Percentiles rank a stretch among this genome's conserved stretches.
These are phyloP conservation scores for Primulina huaijiensis DNA, from an alignment of 257 asterid species.

Conservation along the genomic window DNA sequence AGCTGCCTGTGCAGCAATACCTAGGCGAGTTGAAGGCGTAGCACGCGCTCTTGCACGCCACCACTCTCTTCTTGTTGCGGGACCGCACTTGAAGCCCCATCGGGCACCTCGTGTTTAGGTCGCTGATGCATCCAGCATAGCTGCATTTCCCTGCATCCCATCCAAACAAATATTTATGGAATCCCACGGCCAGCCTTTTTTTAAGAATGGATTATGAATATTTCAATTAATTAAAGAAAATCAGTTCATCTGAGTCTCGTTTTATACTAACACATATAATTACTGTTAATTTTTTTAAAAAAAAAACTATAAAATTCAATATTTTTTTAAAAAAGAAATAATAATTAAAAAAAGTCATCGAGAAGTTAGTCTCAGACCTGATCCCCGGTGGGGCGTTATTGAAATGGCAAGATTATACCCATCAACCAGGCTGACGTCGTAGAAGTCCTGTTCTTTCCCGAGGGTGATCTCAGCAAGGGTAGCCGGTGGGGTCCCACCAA, in stretches of 20 bases:
- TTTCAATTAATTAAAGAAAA: too few species aligned
- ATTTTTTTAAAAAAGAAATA: too few species aligned
- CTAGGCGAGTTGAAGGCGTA: conserved; percentile 80
- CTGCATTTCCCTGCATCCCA: conserved; percentile 56
- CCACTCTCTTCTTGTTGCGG: conserved; percentile 64
- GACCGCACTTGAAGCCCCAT: conserved; percentile 86
- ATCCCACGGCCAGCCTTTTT: too few species aligned
- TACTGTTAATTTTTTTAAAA: too few species aligned
- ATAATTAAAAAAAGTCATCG: too few species aligned
- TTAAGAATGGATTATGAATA: too few species aligned
- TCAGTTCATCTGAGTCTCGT: too few species aligned
- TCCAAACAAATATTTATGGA: too few species aligned
- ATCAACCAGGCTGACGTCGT: conserved; percentile 92
- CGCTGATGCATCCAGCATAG: conserved; percentile 86
- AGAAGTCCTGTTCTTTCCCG: conserved; percentile 78
- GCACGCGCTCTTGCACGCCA: conserved; percentile 94
- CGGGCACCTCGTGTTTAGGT: conserved; percentile 79
- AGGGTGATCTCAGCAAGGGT: conserved; percentile 85
- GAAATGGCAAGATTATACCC: conserved; percentile 85
- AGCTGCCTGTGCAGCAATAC: conserved; percentile 93
- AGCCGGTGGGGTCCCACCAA: conserved; percentile 93
- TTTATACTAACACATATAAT: too few species aligned
- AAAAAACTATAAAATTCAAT: too few species aligned
- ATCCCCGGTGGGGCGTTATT: conserved; percentile 60
- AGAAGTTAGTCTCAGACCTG: conserved; percentile 35